phyloP scores from a whole-genome alignment of 768 basidiomycete genomes.

The Amyloporia xantha region DNA sequence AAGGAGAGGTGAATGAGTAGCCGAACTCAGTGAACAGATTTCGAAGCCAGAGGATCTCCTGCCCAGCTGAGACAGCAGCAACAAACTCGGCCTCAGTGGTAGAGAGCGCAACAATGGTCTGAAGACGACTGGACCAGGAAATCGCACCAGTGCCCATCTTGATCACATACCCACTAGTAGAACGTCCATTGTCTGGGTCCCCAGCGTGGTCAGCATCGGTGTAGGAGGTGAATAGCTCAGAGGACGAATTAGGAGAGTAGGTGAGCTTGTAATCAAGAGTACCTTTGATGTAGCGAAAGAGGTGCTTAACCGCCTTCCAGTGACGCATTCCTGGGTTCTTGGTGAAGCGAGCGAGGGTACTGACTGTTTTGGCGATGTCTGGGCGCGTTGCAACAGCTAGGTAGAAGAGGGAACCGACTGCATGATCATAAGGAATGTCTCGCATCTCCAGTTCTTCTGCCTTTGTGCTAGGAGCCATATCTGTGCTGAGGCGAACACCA shows the following conservation, averaged over 20 bases:
- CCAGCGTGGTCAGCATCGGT: constrained; percentile 26
- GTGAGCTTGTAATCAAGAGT: constrained; percentile 21
- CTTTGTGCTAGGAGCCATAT: constrained; percentile 1
- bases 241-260: constrained; percentile 12
- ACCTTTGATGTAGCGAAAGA: constrained; percentile 32
- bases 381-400: constrained; percentile 26
- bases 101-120: constrained; percentile 33
- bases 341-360: constrained; percentile 21
- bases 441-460: constrained; percentile 1
- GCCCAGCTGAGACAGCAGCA: constrained; percentile 24
- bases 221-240: constrained; percentile 14
- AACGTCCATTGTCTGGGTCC: constrained; percentile 22
- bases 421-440: constrained; percentile 13
- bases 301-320: constrained; percentile 31
- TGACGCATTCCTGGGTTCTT: constrained; percentile 23
- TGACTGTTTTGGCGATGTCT: constrained; percentile 26
- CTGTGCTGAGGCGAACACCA: constrained; percentile 5
- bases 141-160: constrained; percentile 30
- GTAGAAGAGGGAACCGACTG: constrained; percentile 24
- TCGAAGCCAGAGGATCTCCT: constrained; percentile 28
- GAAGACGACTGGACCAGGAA: constrained; percentile 32
- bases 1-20: constrained; percentile 11
- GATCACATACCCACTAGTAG: constrained; percentile 31
- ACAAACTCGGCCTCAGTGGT: constrained; percentile 37
- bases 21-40: constrained; percentile 26